Percentiles rank a stretch among this genome's conserved stretches.
These are phyloP conservation scores for Pichia deserticola DNA, from an alignment of 805 yeast genomes.

Conservation along the genomic window DNA sequence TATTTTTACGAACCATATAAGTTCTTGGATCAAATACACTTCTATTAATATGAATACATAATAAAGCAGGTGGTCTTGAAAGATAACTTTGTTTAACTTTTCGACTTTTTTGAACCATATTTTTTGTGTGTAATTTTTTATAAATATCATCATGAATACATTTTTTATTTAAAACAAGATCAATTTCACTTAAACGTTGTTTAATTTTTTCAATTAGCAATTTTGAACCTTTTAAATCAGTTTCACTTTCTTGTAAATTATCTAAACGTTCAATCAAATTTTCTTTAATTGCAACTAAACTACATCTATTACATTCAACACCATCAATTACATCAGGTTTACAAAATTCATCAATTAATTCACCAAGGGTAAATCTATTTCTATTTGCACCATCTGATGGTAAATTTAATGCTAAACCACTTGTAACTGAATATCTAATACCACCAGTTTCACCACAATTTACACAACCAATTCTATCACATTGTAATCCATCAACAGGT, in stretches of 20 bases:
- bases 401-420: slow-evolving; percentile 65
- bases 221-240: background rate
- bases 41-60: slow-evolving; percentile 84
- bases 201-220: slow-evolving; percentile 29
- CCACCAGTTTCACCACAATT: slow-evolving; percentile 94
- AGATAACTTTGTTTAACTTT: slow-evolving; percentile 80
- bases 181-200: slow-evolving; percentile 41
- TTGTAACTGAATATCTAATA: slow-evolving; percentile 68
- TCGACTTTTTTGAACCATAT: slow-evolving; percentile 63
- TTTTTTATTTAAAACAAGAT: slow-evolving; percentile 50
- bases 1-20: slow-evolving; percentile 75
- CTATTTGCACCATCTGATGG: slow-evolving; percentile 38
- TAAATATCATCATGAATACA: slow-evolving; percentile 77
- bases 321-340: slow-evolving; percentile 84
- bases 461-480: slow-evolving; percentile 85
- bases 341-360: slow-evolving; percentile 57
- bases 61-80: slow-evolving; percentile 73
- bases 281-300: slow-evolving; percentile 53
- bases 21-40: slow-evolving; percentile 88
- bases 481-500: slow-evolving; percentile 86
- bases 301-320: slow-evolving; percentile 93
- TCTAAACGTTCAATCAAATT: slow-evolving; percentile 37
- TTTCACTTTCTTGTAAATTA: slow-evolving; percentile 12
- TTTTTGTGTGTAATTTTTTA: slow-evolving; percentile 63
- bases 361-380: slow-evolving; percentile 38